phyloP scores from a whole-genome alignment of 2,329 filamentous ascomycete genomes.

The Penicillium sp. region DNA sequence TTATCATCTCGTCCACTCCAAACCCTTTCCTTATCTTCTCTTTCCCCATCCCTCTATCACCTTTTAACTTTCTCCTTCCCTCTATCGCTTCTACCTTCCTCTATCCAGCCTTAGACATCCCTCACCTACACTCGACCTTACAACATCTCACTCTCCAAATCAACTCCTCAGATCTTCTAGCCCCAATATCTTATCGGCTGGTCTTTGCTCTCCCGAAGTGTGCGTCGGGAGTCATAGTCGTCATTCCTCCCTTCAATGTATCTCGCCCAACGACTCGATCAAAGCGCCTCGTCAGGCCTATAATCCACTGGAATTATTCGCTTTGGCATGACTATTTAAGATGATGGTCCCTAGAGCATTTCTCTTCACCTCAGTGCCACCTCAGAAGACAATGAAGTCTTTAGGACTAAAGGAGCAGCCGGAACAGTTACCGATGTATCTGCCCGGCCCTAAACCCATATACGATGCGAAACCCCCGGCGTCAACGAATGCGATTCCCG shows the following conservation, averaged over 20 bases:
- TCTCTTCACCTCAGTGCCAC: slow-evolving; percentile 34
- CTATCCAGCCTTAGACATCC: not conserved
- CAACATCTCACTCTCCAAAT: not conserved
- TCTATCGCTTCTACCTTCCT: slow-evolving; percentile 1
- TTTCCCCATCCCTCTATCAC: slow-evolving; percentile 6
- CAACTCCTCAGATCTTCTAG: not conserved
- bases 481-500: slow-evolving; percentile 31
- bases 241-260: slow-evolving; percentile 34
- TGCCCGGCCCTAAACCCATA: slow-evolving; percentile 15
- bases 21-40: slow-evolving; percentile 7
- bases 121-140: not conserved
- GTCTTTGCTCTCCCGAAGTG: slow-evolving; percentile 1
- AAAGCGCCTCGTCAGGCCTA: slow-evolving; percentile 41
- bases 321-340: slow-evolving; percentile 22
- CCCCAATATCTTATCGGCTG: not conserved
- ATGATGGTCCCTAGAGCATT: slow-evolving; percentile 47
- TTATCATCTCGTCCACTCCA: slow-evolving; percentile 20
- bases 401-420: slow-evolving; percentile 10
- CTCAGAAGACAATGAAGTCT: slow-evolving; percentile 21
- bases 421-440: slow-evolving; percentile 18
- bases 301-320: slow-evolving; percentile 14
- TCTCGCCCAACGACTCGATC: slow-evolving; percentile 41
- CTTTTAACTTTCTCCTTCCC: not conserved
- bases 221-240: slow-evolving; percentile 10
- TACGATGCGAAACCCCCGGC: slow-evolving; percentile 6